Conservation (phyloP, 805 yeast genomes). For the Ogataea wickerhamii region DNA sequence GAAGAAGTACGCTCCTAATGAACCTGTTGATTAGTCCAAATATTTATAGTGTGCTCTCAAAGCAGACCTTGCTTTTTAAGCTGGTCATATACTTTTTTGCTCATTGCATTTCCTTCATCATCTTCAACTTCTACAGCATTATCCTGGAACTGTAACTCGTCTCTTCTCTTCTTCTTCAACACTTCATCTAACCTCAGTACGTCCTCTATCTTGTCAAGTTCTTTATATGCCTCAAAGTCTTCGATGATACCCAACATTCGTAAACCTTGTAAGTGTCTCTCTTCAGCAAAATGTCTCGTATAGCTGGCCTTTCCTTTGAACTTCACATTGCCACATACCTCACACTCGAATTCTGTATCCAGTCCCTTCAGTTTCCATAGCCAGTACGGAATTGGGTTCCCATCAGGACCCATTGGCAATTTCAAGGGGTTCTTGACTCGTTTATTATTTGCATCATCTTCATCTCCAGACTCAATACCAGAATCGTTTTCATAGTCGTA, state of each 20-base stretch:
- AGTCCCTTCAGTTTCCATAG: conserved; percentile 85
- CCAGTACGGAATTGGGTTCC: conserved; percentile 92
- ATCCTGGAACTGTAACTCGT: conserved; percentile 42
- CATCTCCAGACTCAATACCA: conserved; percentile 24
- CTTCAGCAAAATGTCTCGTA: conserved; percentile 70
- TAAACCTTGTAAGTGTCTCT: conserved; percentile 70
- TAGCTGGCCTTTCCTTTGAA: conserved; percentile 74
- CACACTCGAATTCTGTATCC: conserved; percentile 69
- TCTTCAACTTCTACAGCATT: conserved; percentile 82
- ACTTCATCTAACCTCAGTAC: conserved; percentile 57
- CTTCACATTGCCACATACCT: conserved; percentile 73
- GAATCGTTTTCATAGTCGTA: conserved; percentile 23
- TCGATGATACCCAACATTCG: conserved; percentile 68
- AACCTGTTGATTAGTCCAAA: background rate
- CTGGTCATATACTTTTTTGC: conserved; percentile 76
- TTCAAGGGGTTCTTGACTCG: conserved; percentile 46
- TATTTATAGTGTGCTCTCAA: conserved; percentile 27
- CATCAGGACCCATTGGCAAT: conserved; percentile 82
- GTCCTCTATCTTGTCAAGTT: conserved; percentile 63
- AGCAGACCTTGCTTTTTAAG: conserved; percentile 83
- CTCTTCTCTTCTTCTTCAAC: conserved; percentile 36
- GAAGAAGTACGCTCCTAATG: conserved; percentile 40
- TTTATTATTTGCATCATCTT: conserved; percentile 33
- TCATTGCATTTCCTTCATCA: conserved; percentile 89
- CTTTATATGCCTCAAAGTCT: conserved; percentile 47